A percentile compares a stretch with the other conserved stretches of the same genome.
These are phyloP conservation scores for Purshia tridentata DNA, from an alignment of 306 rosid species.

Conservation along the genomic window DNA sequence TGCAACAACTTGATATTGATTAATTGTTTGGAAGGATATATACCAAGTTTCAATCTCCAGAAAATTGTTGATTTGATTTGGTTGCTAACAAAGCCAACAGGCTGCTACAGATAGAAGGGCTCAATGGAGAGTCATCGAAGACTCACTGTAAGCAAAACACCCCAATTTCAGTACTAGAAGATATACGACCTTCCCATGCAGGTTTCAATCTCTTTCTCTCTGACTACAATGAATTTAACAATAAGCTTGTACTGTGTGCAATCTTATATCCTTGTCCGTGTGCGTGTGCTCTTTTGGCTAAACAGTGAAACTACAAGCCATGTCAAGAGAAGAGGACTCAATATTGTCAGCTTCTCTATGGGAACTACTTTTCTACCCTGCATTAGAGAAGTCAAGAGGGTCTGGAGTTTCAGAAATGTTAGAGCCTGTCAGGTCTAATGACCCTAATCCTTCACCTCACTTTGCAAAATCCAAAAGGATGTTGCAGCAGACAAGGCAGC, in stretches of 20 bases:
- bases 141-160: constrained; percentile 28
- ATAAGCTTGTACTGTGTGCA: background rate
- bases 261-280: background rate
- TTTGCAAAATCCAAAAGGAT: constrained; percentile 49
- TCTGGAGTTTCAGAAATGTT: constrained; percentile 27
- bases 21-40: too few relatives aligned
- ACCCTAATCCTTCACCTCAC: constrained; percentile 30
- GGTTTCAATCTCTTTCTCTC: background rate
- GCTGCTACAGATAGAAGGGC: constrained; percentile 36
- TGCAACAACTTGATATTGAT: background rate
- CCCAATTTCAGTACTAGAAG: constrained; percentile 30
- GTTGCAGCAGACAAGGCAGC: constrained; percentile 54
- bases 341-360: constrained; percentile 53
- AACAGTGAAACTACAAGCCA: constrained; percentile 22
- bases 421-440: constrained; percentile 31
- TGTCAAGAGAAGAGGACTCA: constrained; percentile 40
- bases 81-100: constrained; percentile 58
- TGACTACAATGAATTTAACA: background rate
- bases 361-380: constrained; percentile 46
- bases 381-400: constrained; percentile 29
- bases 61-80: constrained; percentile 22
- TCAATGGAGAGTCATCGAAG: constrained; percentile 32
- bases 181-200: constrained; percentile 26
- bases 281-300: constrained; percentile 1
- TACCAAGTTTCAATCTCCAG: background rate